A percentile compares a stretch with the other conserved stretches of the same genome.
phyloP scores from a whole-genome alignment of 306 rosid species.

The Gastrolobium villosum region DNA sequence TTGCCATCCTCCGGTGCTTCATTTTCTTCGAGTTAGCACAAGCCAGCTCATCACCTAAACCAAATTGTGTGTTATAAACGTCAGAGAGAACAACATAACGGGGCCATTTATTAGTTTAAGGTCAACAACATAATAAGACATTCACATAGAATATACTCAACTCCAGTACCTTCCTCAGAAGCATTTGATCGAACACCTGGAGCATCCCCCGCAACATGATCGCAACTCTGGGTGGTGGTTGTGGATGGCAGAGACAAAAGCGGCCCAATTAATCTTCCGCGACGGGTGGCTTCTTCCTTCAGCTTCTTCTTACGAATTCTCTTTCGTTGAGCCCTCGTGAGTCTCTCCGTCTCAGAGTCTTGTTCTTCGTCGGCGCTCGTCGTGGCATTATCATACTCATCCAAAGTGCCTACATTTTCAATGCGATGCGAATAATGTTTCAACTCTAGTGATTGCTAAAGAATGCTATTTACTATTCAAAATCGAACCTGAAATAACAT shows the following conservation, averaged over 20 bases:
- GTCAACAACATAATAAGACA: neutral
- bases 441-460: neutral
- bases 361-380: constrained; percentile 47
- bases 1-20: constrained; percentile 69
- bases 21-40: constrained; percentile 47
- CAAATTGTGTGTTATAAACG: constrained; percentile 11
- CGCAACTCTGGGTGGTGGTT: no score
- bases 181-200: constrained; percentile 60
- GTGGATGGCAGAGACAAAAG: constrained; percentile 43
- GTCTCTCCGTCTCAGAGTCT: constrained; percentile 47
- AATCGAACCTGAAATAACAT: constrained; percentile 54
- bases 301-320: constrained; percentile 70
- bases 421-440: neutral
- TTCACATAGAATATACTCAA: neutral
- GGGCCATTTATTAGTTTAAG: neutral
- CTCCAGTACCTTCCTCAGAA: constrained; percentile 39
- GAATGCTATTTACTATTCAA: neutral
- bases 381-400: constrained; percentile 46
- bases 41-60: constrained; percentile 47
- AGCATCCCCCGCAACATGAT: constrained; percentile 22
- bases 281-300: constrained; percentile 64
- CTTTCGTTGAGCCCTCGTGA: constrained; percentile 79
- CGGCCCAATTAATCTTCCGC: constrained; percentile 71
- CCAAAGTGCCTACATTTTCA: constrained; percentile 32
- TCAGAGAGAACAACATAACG: constrained; percentile 10